Base-by-base conservation (phyloP, 768 basidiomycete species). In the Coprinopsis cinerea region DNA sequence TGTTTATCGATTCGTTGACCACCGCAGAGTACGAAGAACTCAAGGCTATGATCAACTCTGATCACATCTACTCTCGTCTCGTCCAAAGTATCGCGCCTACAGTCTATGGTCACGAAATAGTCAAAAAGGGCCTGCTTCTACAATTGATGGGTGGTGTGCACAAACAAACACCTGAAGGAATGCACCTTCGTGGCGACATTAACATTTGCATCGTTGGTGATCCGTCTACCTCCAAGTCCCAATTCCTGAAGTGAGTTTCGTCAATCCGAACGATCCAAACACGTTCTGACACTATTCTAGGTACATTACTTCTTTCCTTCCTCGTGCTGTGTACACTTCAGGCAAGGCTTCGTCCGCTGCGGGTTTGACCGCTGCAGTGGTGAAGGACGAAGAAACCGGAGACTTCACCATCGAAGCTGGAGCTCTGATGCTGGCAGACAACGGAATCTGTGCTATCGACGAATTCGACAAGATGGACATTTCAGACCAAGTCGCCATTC, bases 391-490 rank as follows among this genome's bases (percentile, higher is more conserved):
- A 67, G 96, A 98, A 67, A 95, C 94, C 0, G 96, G 96, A 13
- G 96, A 99, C 63, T 99, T 98, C 70, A 98, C 96, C 0, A 98
- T 98, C 61, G 96, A 99, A 70, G 96, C 96, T 18, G 96, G 96
- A 43, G 96, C 96, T 3, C 78, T 99, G 56, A 98, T 99, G 96
- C 80, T 99, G 2, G 96, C 96, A 4, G 96, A 99, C 70, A 98
- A 98, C 58, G 96, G 96, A 6, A 97, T 98, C 63, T 99, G 96
- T 62, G 94, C 94, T n/a, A 99, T 99, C 60, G 96, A 99, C 70
- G 96, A 98, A 67, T 99, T 99, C 61, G 96, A 99, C 79, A 99
- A 99, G 69, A 99, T 99, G 96, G 95, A 98, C 64, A 83, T 97
- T 46, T 85, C 90, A 0, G 96, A 98, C 65, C 96, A 98, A 65